A percentile compares a stretch with the other conserved stretches of the same genome.
These are phyloP conservation scores for Rhodotorula sp. DNA, from an alignment of 1,284 basidiomycete genomes.

Conservation along the genomic window DNA sequence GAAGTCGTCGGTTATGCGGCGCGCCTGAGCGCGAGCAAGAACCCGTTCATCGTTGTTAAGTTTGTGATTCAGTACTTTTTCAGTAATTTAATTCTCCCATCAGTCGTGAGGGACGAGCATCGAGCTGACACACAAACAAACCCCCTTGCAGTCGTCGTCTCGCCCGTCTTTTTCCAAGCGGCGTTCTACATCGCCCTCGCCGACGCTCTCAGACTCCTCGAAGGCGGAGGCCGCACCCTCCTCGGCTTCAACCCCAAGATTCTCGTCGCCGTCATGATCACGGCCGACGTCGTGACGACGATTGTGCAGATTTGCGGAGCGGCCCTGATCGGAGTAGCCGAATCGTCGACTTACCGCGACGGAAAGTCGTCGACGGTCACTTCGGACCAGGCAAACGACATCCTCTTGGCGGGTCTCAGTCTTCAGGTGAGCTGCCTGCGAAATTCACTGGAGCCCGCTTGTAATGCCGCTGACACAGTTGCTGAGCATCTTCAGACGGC, in stretches of 20 bases:
- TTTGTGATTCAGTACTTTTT: constrained; percentile 46
- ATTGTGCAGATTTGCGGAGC: constrained; percentile 52
- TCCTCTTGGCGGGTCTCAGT: constrained; percentile 51
- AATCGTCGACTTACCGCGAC: constrained; percentile 40
- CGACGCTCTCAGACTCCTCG: constrained; percentile 42
- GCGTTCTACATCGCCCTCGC: constrained; percentile 47
- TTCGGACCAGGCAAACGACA: constrained; percentile 50
- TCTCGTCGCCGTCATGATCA: constrained; percentile 46
- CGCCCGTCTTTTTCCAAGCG: constrained; percentile 51
- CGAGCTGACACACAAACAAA: background rate
- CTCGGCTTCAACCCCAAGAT: constrained; percentile 19
- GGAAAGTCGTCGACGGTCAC: constrained; percentile 32
- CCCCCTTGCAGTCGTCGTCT: constrained; percentile 46
- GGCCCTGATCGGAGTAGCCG: constrained; percentile 51
- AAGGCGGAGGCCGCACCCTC: constrained; percentile 13
- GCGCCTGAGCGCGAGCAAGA: constrained; percentile 23
- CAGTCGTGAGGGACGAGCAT: no score
- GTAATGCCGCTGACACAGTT: background rate
- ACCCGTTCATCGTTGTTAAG: constrained; percentile 38
- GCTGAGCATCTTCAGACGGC: constrained; percentile 43
- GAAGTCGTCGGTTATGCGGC: constrained; percentile 39
- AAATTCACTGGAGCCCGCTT: background rate
- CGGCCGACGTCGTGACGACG: constrained; percentile 49
- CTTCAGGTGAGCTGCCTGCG: constrained; percentile 45
- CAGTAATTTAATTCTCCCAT: constrained; percentile 50